Evolutionary conservation across 768 basidiomycete species (phyloP), one percentile per base, ranked within the genome.

Genomic region (Phanerochaete carnosa): DNA sequence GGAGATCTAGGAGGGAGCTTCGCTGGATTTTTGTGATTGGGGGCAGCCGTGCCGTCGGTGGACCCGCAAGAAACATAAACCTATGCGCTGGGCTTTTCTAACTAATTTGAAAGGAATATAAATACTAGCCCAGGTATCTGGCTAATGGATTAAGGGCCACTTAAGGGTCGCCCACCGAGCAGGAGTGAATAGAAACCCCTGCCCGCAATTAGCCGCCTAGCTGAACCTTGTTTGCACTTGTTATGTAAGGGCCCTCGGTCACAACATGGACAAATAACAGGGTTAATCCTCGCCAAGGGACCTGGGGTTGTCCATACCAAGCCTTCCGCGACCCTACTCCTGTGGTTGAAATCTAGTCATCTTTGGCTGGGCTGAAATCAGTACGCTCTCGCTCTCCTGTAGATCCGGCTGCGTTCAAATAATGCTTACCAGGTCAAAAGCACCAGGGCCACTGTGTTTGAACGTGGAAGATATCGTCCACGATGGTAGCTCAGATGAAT

Each of bases 1-100:
- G 63, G 19, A 90, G 74, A 22, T 74, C 72, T 45, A 73, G 59
- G 16, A 69, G n/a, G 3, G 78, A 64, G 26, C 69, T 67, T 1
- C 73, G 67, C 11, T 73, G 62, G 45, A 87, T 77, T 45, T 66
- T 70, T 51, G 76, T 75, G 65, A 87, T 81, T 5, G 81, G 76
- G 3, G 86, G 84, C n/a, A 89, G 80, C 22, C 69, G 68, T 12
- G 77, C 70, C 16, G 83, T 83, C n/a, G 86, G 86, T 1, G 80
- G 75, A 35, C 45, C 57, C 32, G 30, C 29, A 33, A 25, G 6
- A 6, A 35, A 23, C 22, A 49, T 49, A 45, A 1, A 6, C 57
- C 25, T 58, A 26, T 47, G 46, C 45, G 9, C 25, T 32, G 19
- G 23, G 29, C 1, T 23, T 22, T 22, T 47, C n/a, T 22, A 47